Evolutionary conservation across 1,139 yeast species (phyloP).

Genomic region (Pichia sp.): DNA sequence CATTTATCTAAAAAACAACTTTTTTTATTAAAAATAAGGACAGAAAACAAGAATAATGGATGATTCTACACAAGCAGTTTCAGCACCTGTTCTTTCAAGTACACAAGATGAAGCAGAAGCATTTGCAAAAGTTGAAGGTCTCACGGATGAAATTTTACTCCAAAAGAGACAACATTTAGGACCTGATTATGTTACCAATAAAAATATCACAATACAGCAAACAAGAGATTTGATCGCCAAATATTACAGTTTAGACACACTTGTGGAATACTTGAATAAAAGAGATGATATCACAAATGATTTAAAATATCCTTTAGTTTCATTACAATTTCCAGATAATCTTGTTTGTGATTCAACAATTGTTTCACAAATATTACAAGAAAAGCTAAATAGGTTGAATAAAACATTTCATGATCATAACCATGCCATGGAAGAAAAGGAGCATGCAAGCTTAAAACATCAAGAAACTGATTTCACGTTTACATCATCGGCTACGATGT

Average conservation of each 20-base stretch:
- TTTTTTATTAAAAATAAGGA: background rate
- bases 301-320: constrained; percentile 44
- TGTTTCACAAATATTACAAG: constrained; percentile 48
- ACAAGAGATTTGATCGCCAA: constrained; percentile 33
- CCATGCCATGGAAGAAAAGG: constrained; percentile 12
- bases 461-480: constrained; percentile 13
- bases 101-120: constrained; percentile 27
- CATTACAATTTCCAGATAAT: constrained; percentile 86
- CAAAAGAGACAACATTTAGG: constrained; percentile 25
- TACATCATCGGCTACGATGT: constrained; percentile 1
- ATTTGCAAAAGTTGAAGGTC: constrained; percentile 22
- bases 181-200: constrained; percentile 12
- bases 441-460: background rate
- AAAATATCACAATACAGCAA: constrained; percentile 18
- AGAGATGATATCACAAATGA: constrained; percentile 26
- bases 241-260: constrained; percentile 48
- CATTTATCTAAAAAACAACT: background rate
- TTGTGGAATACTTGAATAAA: constrained; percentile 35
- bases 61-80: constrained; percentile 9
- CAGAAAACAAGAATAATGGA: background rate
- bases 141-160: constrained; percentile 7
- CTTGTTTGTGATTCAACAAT: constrained; percentile 74
- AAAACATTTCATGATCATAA: constrained; percentile 6
- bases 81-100: constrained; percentile 30
- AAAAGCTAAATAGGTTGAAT: constrained; percentile 21